These are phyloP conservation scores for Hagleromyces aurorensis DNA, from an alignment of 805 yeast species.

Conservation along the genomic window DNA sequence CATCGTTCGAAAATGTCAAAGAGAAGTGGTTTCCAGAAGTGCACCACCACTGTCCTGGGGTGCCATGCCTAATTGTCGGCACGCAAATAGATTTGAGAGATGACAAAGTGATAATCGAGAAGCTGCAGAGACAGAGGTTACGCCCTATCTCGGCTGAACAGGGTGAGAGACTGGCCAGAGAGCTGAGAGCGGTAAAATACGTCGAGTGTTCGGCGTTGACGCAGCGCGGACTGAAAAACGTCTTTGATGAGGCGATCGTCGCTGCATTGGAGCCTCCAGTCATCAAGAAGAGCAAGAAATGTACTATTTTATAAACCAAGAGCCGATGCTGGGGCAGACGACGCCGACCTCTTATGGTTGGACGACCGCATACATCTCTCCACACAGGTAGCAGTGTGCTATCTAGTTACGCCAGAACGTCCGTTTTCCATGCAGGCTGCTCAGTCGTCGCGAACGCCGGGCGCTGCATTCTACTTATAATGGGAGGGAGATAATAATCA, in stretches of 20 bases:
- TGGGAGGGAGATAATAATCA: no score
- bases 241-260: slow-evolving; percentile 97
- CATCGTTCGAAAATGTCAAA: slow-evolving; percentile 93
- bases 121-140: slow-evolving; percentile 84
- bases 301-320: slow-evolving; percentile 74
- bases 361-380: no score
- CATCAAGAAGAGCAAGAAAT: slow-evolving; percentile 65
- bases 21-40: slow-evolving; percentile 99
- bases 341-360: no score
- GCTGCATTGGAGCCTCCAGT: slow-evolving; percentile 98
- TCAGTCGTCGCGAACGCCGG: no score
- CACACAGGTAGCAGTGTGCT: no score
- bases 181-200: slow-evolving; percentile 89
- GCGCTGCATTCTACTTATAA: no score
- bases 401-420: no score
- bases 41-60: slow-evolving; percentile 97
- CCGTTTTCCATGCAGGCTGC: no score
- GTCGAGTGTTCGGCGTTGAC: slow-evolving; percentile 97
- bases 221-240: slow-evolving; percentile 93
- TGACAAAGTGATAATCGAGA: slow-evolving; percentile 83
- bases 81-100: slow-evolving; percentile 93
- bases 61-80: slow-evolving; percentile 93
- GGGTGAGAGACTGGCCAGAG: slow-evolving; percentile 91
- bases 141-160: slow-evolving; percentile 77
- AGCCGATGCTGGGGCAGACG: no score